Conservation (phyloP, 129 eudicot species). For the Flaveria sonorensis region DNA sequence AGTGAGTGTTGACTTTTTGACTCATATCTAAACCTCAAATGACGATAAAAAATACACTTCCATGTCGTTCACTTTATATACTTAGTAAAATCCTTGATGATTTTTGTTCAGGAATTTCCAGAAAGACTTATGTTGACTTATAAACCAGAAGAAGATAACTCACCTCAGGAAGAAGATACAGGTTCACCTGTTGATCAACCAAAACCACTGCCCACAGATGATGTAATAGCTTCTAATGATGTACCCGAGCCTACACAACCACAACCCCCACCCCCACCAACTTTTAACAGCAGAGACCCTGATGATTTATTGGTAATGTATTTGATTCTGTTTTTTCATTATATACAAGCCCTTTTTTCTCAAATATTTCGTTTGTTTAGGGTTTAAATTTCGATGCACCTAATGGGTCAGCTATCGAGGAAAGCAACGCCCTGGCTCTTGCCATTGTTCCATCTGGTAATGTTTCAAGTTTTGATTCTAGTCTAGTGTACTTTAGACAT, state of each 20-base stretch:
- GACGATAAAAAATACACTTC: not conserved
- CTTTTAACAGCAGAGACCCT: conserved; percentile 56
- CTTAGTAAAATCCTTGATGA: conserved; percentile 2
- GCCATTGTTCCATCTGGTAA: conserved; percentile 92
- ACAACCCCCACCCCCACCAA: conserved; percentile 53
- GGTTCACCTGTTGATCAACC: conserved; percentile 51
- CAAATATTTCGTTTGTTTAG: conserved; percentile 36
- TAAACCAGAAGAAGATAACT: conserved; percentile 63
- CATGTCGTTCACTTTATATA: not conserved
- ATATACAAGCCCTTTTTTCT: not conserved
- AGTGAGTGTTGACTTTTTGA: conserved; percentile 44
- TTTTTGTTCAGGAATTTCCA: conserved; percentile 72
- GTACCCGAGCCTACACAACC: conserved; percentile 48
- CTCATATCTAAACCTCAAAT: not conserved
- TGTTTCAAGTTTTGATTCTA: not conserved
- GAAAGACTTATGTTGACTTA: conserved; percentile 91
- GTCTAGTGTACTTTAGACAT: not conserved
- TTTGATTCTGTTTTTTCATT: conserved; percentile 6
- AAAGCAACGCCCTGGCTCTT: conserved; percentile 87
- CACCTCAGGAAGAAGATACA: conserved; percentile 60
- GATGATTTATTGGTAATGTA: conserved; percentile 77
- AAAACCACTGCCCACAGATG: conserved; percentile 42
- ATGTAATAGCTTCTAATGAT: conserved; percentile 43
- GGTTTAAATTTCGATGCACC: conserved; percentile 59
- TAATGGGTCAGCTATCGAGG: conserved; percentile 78